Evolutionary conservation across 2,329 filamentous ascomycete genomes (phyloP).

Genomic region (Hymenoscyphus repandus): DNA sequence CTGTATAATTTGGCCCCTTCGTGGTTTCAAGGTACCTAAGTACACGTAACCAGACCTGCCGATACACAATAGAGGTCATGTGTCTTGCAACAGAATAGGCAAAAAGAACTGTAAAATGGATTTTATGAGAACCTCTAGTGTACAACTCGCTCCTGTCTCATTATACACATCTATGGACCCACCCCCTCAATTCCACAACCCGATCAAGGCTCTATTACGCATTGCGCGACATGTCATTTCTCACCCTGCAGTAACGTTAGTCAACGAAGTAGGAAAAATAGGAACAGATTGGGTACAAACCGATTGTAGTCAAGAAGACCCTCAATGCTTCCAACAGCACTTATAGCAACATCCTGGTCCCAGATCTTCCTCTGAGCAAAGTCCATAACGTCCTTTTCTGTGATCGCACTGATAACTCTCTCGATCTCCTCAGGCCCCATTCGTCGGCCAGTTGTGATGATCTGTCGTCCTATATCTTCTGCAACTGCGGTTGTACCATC

Average conservation of each 20-base stretch:
- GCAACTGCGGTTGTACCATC: conserved; percentile 96
- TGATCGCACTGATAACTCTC: conserved; percentile 80
- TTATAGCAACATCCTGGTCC: conserved; percentile 95
- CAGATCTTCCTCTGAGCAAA: conserved; percentile 94
- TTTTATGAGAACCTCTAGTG: no score
- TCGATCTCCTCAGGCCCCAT: conserved; percentile 93
- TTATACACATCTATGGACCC: not conserved
- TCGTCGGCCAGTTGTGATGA: conserved; percentile 92
- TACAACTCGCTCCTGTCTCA: not conserved
- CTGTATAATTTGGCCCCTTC: no score
- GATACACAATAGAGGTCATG: no score
- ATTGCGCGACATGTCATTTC: conserved; percentile 51
- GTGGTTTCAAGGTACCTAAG: no score
- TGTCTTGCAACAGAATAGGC: not conserved
- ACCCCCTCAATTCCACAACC: not conserved
- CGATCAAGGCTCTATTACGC: not conserved
- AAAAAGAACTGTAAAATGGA: not conserved
- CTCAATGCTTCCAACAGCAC: conserved; percentile 89
- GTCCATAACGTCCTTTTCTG: conserved; percentile 94
- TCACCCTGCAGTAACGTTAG: conserved; percentile 47
- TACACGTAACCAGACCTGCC: no score
- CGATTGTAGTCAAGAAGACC: conserved; percentile 37
- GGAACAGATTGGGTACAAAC: not conserved
- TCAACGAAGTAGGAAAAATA: not conserved
- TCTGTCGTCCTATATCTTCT: conserved; percentile 97